Conservation (phyloP, 495 filamentous ascomycete species). For the Neurospora intermedia region DNA sequence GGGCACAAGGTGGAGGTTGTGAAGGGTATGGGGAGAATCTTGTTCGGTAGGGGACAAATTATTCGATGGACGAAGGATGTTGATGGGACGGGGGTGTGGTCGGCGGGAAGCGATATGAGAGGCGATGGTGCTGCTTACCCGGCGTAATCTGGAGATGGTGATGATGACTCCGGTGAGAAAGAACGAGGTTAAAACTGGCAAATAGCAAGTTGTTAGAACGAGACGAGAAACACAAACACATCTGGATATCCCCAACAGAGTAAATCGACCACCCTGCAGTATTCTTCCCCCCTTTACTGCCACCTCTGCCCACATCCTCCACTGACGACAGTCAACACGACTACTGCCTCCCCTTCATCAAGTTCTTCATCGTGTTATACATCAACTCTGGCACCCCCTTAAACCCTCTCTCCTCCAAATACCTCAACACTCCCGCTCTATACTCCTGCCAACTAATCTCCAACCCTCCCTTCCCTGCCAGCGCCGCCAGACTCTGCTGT, state of each 20-base stretch:
- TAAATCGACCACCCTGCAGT: background rate
- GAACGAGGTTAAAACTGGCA: background rate
- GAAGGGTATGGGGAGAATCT: conserved; percentile 50
- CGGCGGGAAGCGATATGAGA: conserved; percentile 76
- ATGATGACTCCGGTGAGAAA: background rate
- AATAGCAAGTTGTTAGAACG: background rate
- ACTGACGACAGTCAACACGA: background rate
- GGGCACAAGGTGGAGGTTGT: conserved; percentile 69
- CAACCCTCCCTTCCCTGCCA: conserved; percentile 61
- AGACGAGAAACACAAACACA: background rate
- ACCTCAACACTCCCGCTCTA: conserved; percentile 57
- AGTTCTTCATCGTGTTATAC: conserved; percentile 73
- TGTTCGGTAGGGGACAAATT: conserved; percentile 88
- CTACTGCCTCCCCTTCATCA: conserved; percentile 33
- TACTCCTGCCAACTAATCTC: conserved; percentile 65
- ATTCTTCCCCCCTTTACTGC: background rate
- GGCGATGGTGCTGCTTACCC: conserved; percentile 82
- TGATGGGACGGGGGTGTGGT: conserved; percentile 61
- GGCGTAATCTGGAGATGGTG: conserved; percentile 17
- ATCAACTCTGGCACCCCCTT: conserved; percentile 61
- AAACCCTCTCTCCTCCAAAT: conserved; percentile 55
- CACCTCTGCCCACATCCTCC: background rate
- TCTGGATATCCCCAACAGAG: background rate
- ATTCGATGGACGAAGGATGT: conserved; percentile 61
- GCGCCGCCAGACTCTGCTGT: conserved; percentile 47